Evolutionary conservation across 2,329 filamentous ascomycete species (phyloP), one percentile per base, ranked within the genome.

Genomic region (Fusarium clavum): DNA sequence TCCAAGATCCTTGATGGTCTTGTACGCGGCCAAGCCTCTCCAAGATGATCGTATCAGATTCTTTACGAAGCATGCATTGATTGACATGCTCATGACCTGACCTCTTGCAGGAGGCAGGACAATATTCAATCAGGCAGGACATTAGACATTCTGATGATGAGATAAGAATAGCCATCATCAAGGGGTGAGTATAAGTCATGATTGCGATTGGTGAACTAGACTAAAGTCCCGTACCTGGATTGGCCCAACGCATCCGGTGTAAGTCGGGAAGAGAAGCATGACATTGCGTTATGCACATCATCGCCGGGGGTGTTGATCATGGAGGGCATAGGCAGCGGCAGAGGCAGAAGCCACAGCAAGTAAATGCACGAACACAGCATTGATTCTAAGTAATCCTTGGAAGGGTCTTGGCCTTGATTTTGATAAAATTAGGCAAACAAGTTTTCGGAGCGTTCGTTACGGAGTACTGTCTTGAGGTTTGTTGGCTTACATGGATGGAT

Each of bases 251-350:
- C 20, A 69, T 34, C 59, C 49, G 55, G 68, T 62, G 55, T 48
- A 65, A 57, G 43, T 52, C 47, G 38, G 48, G 24, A 34, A 62
- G 29, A 43, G 22, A 46, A 43, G 32, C 57, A 59, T 59, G 53
- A 27, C 54, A 58, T 47, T 18, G 20, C 25, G 30, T 54, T 54
- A 69, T 70, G 67, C 69, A 69, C 57, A 64, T 72, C 69, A 71
- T 71, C 53, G 38, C 54, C 29, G 27, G 48, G 49, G 43, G 58
- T 55, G 40, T 54, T 52, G 40, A 51, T 55, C 46, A 61, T 53
- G 49, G 49, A 13, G 49, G 40, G 38, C 32, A 52, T 18, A 52
- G 32, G 13, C 30, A 38, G 18, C 54, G 44, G 51, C 40, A 52
- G 32, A 55, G 29, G 47, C 38, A 40, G n/a, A 59, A 54, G 58